These are phyloP conservation scores for Aspergillus asperescens DNA, from an alignment of 495 filamentous ascomycete genomes.

Conservation along the genomic window DNA sequence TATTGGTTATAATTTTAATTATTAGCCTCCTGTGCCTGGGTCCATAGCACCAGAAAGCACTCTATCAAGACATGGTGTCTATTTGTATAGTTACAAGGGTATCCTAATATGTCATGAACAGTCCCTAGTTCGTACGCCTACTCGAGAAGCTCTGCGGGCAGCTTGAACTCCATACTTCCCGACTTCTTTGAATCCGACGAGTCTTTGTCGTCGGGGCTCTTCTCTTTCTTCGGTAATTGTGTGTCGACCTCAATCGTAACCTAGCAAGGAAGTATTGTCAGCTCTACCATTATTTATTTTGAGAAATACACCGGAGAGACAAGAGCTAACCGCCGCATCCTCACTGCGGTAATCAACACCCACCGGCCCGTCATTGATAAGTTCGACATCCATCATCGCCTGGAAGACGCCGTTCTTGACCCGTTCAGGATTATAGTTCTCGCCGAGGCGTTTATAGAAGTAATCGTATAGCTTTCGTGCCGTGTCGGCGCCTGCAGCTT, in stretches of 20 bases:
- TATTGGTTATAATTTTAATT: background rate
- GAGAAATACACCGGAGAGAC: slow-evolving; percentile 28
- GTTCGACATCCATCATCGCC: slow-evolving; percentile 96
- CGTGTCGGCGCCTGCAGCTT: slow-evolving; percentile 68
- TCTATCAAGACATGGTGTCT: slow-evolving; percentile 7
- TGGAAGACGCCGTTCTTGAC: slow-evolving; percentile 96
- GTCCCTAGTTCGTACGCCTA: slow-evolving; percentile 13
- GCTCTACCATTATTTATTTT: slow-evolving; percentile 2
- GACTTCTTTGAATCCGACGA: slow-evolving; percentile 1
- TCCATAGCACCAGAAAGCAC: background rate
- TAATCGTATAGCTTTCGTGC: slow-evolving; percentile 76
- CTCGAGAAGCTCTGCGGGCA: slow-evolving; percentile 39
- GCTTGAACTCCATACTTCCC: slow-evolving; percentile 30
- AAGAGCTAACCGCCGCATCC: slow-evolving; percentile 56
- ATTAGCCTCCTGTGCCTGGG: background rate
- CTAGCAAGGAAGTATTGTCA: slow-evolving; percentile 33
- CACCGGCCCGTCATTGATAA: slow-evolving; percentile 94
- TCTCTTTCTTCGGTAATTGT: slow-evolving; percentile 51
- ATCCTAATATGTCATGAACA: slow-evolving; percentile 1
- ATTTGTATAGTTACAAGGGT: slow-evolving; percentile 12
- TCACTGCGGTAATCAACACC: slow-evolving; percentile 62
- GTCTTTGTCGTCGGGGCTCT: slow-evolving; percentile 19
- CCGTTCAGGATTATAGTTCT: slow-evolving; percentile 64
- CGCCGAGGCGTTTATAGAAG: slow-evolving; percentile 72
- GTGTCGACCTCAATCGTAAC: slow-evolving; percentile 64